These are phyloP conservation scores for Neofusicoccum cordaticola DNA, from an alignment of 2,329 filamentous ascomycete genomes.

Conservation along the genomic window DNA sequence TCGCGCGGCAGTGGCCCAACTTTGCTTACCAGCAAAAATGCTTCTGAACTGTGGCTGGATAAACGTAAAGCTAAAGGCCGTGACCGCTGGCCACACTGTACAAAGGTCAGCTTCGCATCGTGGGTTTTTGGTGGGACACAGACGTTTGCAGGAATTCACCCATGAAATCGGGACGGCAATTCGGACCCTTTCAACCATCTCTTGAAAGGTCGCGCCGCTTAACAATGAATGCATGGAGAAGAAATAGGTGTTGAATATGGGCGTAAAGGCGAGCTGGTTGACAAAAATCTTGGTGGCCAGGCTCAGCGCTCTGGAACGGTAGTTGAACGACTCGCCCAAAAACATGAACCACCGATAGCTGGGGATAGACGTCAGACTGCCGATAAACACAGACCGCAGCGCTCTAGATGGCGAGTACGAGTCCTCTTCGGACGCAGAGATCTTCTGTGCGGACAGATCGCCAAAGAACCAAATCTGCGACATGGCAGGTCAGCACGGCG, in stretches of 20 bases:
- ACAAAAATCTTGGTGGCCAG: conserved; percentile 74
- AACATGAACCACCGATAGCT: conserved; percentile 82
- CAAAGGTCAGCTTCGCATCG: background rate
- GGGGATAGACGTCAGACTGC: conserved; percentile 70
- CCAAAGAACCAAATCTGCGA: conserved; percentile 68
- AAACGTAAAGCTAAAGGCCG: conserved; percentile 83
- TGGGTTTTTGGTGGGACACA: background rate
- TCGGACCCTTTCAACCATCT: conserved; percentile 68
- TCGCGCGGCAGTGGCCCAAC: background rate
- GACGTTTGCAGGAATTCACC: conserved; percentile 69
- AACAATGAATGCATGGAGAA: conserved; percentile 51
- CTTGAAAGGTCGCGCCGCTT: conserved; percentile 59
- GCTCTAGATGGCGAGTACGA: conserved; percentile 70
- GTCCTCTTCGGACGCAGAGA: conserved; percentile 36
- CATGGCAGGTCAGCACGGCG: background rate
- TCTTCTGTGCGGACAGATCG: conserved; percentile 73
- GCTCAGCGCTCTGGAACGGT: conserved; percentile 66
- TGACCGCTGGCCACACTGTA: conserved; percentile 76
- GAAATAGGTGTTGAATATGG: conserved; percentile 55
- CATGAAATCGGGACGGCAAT: conserved; percentile 74
- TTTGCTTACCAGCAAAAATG: conserved; percentile 62
- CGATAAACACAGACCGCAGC: conserved; percentile 69
- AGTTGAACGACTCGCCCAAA: conserved; percentile 81
- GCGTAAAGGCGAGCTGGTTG: conserved; percentile 78
- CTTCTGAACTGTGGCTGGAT: conserved; percentile 75